Base-by-base conservation (phyloP, 2,329 filamentous ascomycete species). In the Trichoderma arundinaceum region DNA sequence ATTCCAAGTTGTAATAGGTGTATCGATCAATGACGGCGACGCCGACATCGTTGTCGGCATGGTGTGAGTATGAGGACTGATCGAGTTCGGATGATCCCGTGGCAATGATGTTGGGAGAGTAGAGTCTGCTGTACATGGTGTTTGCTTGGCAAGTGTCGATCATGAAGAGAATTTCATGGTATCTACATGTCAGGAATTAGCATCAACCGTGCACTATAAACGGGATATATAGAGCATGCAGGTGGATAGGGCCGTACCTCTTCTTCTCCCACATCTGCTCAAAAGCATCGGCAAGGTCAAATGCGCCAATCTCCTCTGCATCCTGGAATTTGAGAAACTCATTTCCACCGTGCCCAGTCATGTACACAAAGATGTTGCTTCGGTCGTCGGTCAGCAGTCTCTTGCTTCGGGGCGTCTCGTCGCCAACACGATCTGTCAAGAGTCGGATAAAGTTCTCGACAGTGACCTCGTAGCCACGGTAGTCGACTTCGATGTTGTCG, bases 241-340 rank as follows among this genome's bases (percentile, higher is more conserved):
- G 22, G 22, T 28, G 22, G 22, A 28, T 38, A 22, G 17, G 33
- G 44, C 39, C 76, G n/a, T 77, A 89, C 83, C 95, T 90, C 82
- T 96, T 96, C 88, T 99, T 99, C 84, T 99, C 95, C 92, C 94
- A 97, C 95, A 99, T 99, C 82, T 99, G 94, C 79, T 96, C 93
- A 77, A 99, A 98, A 0, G 95, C 95, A 78, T 99, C 92, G 5
- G 96, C 95, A 65, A 99, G 82, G 79, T 99, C 95, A 77, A 96
- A 97, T 0, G 93, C 93, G 64, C 92, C 94, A 70, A 99, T 98
- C 79, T 99, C 95, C 77, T 99, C 95, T 7, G 93, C 92, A 72
- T 99, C 95, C 78, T 99, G 95, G 74, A 99, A 99, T 77, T 99
- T 99, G 66, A 99, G 80, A 73, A 99, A 99, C 79, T 97, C 94